These are phyloP conservation scores for Phytophthora nicotianae DNA, from an alignment of 352 stramenopile species.

Conservation along the genomic window DNA sequence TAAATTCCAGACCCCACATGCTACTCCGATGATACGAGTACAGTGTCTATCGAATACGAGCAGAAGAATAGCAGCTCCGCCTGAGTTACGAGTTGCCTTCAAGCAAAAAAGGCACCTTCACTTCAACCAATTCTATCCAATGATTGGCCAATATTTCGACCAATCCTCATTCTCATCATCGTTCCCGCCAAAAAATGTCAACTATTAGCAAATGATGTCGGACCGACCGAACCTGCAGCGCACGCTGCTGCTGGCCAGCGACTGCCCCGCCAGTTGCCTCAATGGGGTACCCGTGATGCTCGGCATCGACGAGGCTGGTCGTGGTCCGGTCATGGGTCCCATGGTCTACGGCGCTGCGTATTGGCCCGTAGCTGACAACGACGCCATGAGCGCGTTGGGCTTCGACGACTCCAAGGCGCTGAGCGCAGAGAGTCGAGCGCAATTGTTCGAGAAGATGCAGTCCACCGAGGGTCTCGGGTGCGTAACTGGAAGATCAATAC, in stretches of 20 bases:
- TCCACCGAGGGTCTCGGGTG: constrained; percentile 69
- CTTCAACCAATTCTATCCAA: not conserved
- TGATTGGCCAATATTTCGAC: not conserved
- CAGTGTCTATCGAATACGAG: not conserved
- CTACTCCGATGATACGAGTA: not conserved
- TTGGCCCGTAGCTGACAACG: constrained; percentile 79
- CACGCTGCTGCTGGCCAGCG: constrained; percentile 61
- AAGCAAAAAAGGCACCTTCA: too few relatives aligned
- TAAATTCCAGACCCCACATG: too few relatives aligned
- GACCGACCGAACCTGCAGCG: constrained; percentile 48
- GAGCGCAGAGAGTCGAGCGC: constrained; percentile 82
- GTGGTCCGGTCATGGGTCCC: constrained; percentile 93
- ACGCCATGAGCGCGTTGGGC: constrained; percentile 80
- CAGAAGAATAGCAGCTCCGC: not conserved
- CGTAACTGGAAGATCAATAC: constrained; percentile 12
- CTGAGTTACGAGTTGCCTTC: too few relatives aligned
- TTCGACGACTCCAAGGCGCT: constrained; percentile 97
- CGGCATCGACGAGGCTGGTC: constrained; percentile 95
- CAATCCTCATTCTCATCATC: not conserved
- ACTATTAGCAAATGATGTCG: constrained; percentile 8
- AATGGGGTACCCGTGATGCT: constrained; percentile 84
- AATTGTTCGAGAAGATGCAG: constrained; percentile 91
- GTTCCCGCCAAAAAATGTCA: not conserved
- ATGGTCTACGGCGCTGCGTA: constrained; percentile 96
- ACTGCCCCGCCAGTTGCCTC: constrained; percentile 65